Conservation (phyloP, 192 early-diverging fungal species). For the Coemansia guatemalensis region DNA sequence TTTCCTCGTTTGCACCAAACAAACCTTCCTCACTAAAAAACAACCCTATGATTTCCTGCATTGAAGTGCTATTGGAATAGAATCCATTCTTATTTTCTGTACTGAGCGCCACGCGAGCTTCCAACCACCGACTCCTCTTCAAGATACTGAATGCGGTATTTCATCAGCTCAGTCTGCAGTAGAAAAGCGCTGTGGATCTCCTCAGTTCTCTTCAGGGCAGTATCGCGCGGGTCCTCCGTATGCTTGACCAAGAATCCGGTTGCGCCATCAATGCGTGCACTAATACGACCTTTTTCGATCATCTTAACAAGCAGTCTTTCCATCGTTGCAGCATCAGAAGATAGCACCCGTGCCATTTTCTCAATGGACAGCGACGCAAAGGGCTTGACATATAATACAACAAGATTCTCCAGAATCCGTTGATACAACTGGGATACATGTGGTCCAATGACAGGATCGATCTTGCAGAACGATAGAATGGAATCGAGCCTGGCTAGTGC, state of each 20-base stretch:
- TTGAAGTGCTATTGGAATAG: background rate
- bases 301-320: conserved; percentile 30
- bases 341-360: conserved; percentile 36
- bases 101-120: background rate
- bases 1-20: background rate
- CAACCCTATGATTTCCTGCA: background rate
- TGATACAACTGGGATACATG: conserved; percentile 16
- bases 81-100: background rate
- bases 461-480: conserved; percentile 27
- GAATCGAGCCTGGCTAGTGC: conserved; percentile 22
- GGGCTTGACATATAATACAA: conserved; percentile 43
- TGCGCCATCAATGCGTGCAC: conserved; percentile 37
- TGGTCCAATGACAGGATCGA: conserved; percentile 36
- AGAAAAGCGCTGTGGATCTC: conserved; percentile 28
- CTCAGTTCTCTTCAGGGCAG: conserved; percentile 26
- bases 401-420: conserved; percentile 30
- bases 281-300: conserved; percentile 32
- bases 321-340: conserved; percentile 19
- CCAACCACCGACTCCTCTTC: conserved; percentile 28
- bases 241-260: conserved; percentile 37
- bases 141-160: conserved; percentile 37
- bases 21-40: background rate
- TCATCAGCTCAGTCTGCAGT: conserved; percentile 34
- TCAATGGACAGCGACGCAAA: conserved; percentile 34
- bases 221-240: conserved; percentile 30